These are phyloP conservation scores for Closterium sp. DNA, from an alignment of 139 green algal genomes.

Conservation along the genomic window DNA sequence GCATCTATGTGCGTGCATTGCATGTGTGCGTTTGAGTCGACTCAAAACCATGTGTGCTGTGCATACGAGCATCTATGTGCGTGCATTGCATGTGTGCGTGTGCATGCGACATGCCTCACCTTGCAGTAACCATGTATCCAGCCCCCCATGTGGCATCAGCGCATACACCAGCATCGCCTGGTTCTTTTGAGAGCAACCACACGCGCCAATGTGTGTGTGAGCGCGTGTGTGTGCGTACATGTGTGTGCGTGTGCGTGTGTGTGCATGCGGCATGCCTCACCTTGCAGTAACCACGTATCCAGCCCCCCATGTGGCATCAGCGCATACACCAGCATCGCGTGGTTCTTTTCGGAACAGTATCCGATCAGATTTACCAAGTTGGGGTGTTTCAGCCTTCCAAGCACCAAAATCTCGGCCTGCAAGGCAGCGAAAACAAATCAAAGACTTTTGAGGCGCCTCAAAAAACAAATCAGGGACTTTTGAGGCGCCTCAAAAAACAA, in stretches of 20 bases:
- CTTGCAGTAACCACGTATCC: not conserved
- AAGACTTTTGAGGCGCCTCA: no score
- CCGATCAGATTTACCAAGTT: constrained; percentile 18
- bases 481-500: no score
- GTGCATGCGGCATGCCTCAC: not conserved
- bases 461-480: no score
- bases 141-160: constrained; percentile 3
- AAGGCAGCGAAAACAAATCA: no score
- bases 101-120: not conserved
- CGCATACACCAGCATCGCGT: constrained; percentile 16
- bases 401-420: not conserved
- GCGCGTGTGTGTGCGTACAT: no score
- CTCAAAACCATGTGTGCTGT: no score
- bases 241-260: not conserved
- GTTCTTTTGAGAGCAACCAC: constrained; percentile 5
- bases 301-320: constrained; percentile 10
- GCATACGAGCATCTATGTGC: not conserved
- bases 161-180: constrained; percentile 18
- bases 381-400: not conserved
- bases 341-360: constrained; percentile 21
- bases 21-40: no score
- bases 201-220: no score
- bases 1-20: no score
- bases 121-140: not conserved
- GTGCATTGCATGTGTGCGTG: not conserved